Evolutionary conservation across 805 yeast species (phyloP).

Genomic region (Kluyveromyces wickerhamii): DNA sequence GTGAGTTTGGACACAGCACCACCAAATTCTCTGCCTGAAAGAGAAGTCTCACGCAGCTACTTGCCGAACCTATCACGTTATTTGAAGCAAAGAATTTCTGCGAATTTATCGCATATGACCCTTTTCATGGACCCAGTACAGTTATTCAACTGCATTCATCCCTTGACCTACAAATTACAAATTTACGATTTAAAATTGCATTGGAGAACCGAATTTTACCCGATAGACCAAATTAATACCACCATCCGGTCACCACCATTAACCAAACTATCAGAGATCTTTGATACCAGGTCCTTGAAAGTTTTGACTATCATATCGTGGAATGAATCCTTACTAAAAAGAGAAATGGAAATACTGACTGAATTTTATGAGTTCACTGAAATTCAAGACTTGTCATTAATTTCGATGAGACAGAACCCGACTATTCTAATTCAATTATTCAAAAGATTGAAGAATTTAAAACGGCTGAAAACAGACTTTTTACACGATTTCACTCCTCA

Average conservation of each 20-base stretch:
- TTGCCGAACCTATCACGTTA: constrained; percentile 26
- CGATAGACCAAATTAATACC: constrained; percentile 21
- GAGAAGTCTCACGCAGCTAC: constrained; percentile 23
- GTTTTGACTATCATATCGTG: constrained; percentile 36
- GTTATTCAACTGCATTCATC: constrained; percentile 31
- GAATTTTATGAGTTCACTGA: constrained; percentile 32
- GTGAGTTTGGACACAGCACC: constrained; percentile 33
- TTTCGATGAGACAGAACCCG: constrained; percentile 33
- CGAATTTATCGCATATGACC: constrained; percentile 28
- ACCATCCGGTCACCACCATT: constrained; percentile 14
- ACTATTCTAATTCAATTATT: constrained; percentile 28
- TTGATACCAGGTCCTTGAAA: constrained; percentile 30
- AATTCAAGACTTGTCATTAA: constrained; percentile 34
- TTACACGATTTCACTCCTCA: constrained; percentile 29
- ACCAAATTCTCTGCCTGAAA: constrained; percentile 30
- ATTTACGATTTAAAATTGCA: constrained; percentile 34
- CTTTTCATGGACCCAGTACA: constrained; percentile 34
- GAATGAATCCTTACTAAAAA: constrained; percentile 31
- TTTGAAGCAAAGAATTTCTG: constrained; percentile 23
- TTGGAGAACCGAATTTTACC: constrained; percentile 35
- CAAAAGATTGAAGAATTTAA: constrained; percentile 23
- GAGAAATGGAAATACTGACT: constrained; percentile 30
- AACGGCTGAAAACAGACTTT: constrained; percentile 35
- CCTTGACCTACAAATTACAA: constrained; percentile 25
- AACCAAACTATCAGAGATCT: constrained; percentile 29